A percentile compares a stretch with the other conserved stretches of the same genome.
Conservation (phyloP, 371 early-diverging fungal genomes). For the Haplosporangium sp. region DNA sequence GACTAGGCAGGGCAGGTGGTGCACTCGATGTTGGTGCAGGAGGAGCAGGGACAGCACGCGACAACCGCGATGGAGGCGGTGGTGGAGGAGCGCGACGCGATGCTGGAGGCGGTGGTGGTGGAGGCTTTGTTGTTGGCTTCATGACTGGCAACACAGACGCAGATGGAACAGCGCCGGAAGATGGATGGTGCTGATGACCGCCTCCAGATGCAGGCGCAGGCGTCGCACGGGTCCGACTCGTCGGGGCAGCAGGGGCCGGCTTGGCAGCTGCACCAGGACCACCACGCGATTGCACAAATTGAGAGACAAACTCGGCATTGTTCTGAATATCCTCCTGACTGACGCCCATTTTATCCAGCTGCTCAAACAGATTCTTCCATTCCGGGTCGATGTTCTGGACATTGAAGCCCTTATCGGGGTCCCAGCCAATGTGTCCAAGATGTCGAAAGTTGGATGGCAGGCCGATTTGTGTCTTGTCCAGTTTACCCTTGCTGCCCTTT, state of each 20-base stretch:
- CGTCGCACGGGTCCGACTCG: constrained; percentile 39
- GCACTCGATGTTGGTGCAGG: constrained; percentile 21
- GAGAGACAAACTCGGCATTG: constrained; percentile 64
- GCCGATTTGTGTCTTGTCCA: constrained; percentile 83
- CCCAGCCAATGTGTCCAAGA: constrained; percentile 83
- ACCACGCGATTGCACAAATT: constrained; percentile 63
- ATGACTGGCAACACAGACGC: constrained; percentile 40
- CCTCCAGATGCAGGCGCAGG: constrained; percentile 44
- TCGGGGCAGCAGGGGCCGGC: constrained; percentile 26
- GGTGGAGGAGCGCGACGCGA: constrained; percentile 51
- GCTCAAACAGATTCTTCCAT: constrained; percentile 80
- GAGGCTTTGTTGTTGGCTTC: constrained; percentile 37
- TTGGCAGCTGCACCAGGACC: constrained; percentile 54
- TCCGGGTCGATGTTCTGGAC: constrained; percentile 83
- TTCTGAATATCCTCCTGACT: constrained; percentile 75
- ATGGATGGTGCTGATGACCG: constrained; percentile 48
- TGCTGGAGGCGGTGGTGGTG: constrained; percentile 57
- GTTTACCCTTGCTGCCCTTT: constrained; percentile 60
- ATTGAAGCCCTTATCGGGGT: constrained; percentile 83
- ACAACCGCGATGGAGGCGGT: constrained; percentile 50
- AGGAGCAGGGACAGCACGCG: constrained; percentile 33
- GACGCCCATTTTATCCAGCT: constrained; percentile 82
- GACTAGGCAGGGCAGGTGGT: constrained; percentile 54
- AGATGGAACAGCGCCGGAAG: constrained; percentile 34
- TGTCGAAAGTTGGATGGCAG: constrained; percentile 84